These are phyloP conservation scores for Nannochloropsis salina DNA, from an alignment of 108 stramenopile species.

Conservation along the genomic window DNA sequence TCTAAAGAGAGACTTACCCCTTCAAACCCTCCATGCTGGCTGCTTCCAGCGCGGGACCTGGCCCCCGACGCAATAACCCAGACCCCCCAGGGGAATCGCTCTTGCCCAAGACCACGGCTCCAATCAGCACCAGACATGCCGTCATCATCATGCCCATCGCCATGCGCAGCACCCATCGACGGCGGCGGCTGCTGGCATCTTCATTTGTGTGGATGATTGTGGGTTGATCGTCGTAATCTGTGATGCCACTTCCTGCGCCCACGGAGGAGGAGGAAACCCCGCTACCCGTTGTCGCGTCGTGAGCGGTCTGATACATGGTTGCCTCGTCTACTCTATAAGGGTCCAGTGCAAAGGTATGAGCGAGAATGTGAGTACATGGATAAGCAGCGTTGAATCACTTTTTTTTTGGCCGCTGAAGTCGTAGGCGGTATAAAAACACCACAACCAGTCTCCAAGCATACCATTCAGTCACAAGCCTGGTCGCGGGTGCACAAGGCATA, in stretches of 20 bases:
- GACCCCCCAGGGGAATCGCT: background rate
- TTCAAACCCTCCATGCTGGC: background rate
- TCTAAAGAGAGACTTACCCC: background rate
- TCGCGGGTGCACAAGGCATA: too few species aligned
- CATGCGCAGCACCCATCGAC: background rate
- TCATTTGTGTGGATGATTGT: background rate
- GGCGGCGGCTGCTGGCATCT: constrained; percentile 19
- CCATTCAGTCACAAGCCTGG: too few species aligned
- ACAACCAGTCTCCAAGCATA: too few species aligned
- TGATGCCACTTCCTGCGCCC: background rate
- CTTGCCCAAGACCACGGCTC: background rate
- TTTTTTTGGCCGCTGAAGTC: too few species aligned
- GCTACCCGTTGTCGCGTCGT: background rate
- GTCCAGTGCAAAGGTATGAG: background rate
- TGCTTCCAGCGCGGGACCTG: background rate
- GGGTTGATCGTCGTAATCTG: background rate
- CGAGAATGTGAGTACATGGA: too few species aligned
- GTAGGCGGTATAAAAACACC: too few species aligned
- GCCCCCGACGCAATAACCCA: background rate
- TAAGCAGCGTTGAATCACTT: too few species aligned
- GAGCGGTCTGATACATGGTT: background rate
- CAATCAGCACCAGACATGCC: background rate
- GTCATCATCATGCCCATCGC: background rate
- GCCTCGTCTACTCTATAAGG: background rate
- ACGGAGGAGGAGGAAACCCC: background rate